These are phyloP conservation scores for Ceratobasidium sp. DNA, from an alignment of 1,284 basidiomycete genomes.

Conservation along the genomic window DNA sequence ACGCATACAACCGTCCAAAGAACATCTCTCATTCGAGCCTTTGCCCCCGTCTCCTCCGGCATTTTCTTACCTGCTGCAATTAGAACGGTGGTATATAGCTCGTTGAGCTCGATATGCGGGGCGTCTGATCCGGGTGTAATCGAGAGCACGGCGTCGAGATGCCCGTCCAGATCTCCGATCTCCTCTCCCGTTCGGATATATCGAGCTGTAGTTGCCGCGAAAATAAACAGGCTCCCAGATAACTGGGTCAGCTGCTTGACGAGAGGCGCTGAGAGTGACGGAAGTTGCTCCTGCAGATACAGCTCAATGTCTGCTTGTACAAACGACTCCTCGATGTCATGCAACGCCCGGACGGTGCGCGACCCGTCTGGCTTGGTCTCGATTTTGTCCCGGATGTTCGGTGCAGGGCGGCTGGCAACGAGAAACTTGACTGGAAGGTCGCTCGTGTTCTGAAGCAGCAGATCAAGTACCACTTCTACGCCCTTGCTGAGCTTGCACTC, in stretches of 20 bases:
- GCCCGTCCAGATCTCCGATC: too few species aligned
- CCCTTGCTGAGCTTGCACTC: slow-evolving; percentile 13
- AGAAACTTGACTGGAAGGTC: slow-evolving; percentile 27
- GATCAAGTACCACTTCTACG: slow-evolving; percentile 1
- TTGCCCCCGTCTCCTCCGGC: background rate
- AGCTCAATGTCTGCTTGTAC: background rate
- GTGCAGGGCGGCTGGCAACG: slow-evolving; percentile 37
- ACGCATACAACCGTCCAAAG: background rate
- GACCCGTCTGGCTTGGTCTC: background rate
- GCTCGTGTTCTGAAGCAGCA: background rate
- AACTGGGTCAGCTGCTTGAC: background rate
- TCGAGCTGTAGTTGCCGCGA: background rate
- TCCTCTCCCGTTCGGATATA: background rate
- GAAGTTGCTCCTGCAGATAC: background rate
- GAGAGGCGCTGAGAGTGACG: background rate
- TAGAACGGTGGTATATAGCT: too few species aligned
- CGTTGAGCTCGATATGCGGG: too few species aligned
- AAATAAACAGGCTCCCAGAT: background rate
- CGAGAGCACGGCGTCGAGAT: too few species aligned
- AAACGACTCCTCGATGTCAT: background rate
- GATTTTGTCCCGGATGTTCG: background rate
- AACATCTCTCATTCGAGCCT: background rate
- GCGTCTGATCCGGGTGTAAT: too few species aligned
- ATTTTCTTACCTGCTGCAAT: too few species aligned
- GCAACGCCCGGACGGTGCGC: background rate